phyloP scores from a whole-genome alignment of 768 basidiomycete species.

The Neoboletus brunneissimus region DNA sequence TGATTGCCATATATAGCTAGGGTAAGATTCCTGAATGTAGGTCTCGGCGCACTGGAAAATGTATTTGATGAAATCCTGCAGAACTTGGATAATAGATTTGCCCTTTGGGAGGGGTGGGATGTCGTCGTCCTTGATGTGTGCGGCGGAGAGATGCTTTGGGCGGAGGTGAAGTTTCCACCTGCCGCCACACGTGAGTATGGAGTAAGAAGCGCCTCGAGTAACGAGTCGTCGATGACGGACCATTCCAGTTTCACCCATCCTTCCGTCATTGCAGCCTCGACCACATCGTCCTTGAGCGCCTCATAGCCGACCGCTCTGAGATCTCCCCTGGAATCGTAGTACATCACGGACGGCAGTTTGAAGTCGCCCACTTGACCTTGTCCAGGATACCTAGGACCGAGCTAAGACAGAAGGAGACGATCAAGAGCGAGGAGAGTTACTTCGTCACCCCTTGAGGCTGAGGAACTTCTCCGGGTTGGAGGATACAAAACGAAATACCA shows the following conservation, averaged over 20 bases:
- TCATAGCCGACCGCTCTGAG: conserved; percentile 42
- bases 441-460: conserved; percentile 21
- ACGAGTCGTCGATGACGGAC: conserved; percentile 21
- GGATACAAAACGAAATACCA: conserved; percentile 37
- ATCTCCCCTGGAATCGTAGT: conserved; percentile 39
- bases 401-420: background rate
- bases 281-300: conserved; percentile 35
- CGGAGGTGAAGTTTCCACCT: conserved; percentile 40
- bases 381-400: conserved; percentile 31
- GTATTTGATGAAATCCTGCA: conserved; percentile 45
- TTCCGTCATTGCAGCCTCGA: conserved; percentile 35
- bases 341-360: conserved; percentile 47
- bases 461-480: conserved; percentile 34
- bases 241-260: conserved; percentile 45
- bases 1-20: conserved; percentile 42
- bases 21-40: conserved; percentile 45
- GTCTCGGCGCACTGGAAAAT: conserved; percentile 40
- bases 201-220: background rate
- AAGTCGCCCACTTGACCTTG: conserved; percentile 39
- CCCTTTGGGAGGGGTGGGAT: conserved; percentile 39
- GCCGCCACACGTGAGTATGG: background rate
- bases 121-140: conserved; percentile 26
- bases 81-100: conserved; percentile 38
- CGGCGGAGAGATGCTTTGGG: conserved; percentile 27
- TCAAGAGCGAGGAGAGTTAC: background rate